Conservation (phyloP, 495 filamentous ascomycete genomes). For the Sordaria brevicollis region DNA sequence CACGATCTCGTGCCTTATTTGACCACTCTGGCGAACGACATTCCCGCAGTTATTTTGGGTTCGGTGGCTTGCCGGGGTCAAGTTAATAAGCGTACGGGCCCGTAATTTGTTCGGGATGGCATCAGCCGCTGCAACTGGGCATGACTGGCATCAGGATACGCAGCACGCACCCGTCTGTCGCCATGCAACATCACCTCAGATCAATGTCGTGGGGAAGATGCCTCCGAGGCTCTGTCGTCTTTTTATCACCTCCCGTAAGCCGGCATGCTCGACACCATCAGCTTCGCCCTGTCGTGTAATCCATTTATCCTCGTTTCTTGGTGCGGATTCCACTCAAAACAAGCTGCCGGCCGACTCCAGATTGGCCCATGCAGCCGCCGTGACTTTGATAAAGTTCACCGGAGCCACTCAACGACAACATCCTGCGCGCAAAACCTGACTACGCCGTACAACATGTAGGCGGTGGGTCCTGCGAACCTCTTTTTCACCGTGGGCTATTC, state of each 20-base stretch:
- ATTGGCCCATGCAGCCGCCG: not conserved
- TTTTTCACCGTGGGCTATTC: not conserved
- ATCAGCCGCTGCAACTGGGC: conserved; percentile 10
- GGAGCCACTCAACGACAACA: not conserved
- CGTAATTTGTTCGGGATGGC: conserved; percentile 12
- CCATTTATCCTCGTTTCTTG: not conserved
- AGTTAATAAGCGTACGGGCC: not conserved
- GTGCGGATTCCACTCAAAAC: not conserved
- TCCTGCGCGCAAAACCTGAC: not conserved
- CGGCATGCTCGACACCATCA: not conserved
- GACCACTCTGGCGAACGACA: not conserved
- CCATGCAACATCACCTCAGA: not conserved
- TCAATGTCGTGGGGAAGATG: not conserved
- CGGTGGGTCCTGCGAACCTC: not conserved
- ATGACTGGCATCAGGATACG: not conserved
- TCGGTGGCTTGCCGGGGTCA: conserved; percentile 5
- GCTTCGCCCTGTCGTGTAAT: not conserved
- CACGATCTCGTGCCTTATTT: not conserved
- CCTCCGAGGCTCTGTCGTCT: not conserved
- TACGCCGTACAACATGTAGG: not conserved
- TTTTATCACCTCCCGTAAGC: not conserved
- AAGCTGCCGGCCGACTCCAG: not conserved
- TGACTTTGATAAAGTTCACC: not conserved
- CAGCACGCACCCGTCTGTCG: not conserved
- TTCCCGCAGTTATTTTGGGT: conserved; percentile 11